These are phyloP conservation scores for Saxispiralis lemnorum DNA, from an alignment of 495 filamentous ascomycete genomes.

Conservation along the genomic window DNA sequence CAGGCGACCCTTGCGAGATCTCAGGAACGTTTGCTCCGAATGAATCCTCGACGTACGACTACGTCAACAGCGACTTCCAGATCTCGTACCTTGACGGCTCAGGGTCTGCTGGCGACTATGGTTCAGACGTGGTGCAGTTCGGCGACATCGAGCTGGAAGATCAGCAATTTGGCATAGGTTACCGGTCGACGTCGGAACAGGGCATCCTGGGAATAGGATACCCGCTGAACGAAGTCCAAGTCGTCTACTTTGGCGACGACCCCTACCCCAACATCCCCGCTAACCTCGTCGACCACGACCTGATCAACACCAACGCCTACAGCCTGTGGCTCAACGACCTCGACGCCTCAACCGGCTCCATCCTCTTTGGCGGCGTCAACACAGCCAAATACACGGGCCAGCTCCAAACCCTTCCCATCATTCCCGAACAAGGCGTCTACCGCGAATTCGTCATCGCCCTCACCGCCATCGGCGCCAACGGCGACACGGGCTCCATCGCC, in stretches of 20 bases:
- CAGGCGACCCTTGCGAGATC: slow-evolving; percentile 16
- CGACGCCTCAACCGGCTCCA: slow-evolving; percentile 47
- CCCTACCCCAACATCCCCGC: slow-evolving; percentile 67
- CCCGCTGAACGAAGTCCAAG: slow-evolving; percentile 59
- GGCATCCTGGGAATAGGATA: slow-evolving; percentile 93
- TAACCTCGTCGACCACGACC: slow-evolving; percentile 47
- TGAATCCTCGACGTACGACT: slow-evolving; percentile 62
- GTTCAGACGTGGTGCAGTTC: slow-evolving; percentile 56
- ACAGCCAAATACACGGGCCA: slow-evolving; percentile 54
- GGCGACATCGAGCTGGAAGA: slow-evolving; percentile 39
- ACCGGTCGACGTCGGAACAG: slow-evolving; percentile 48
- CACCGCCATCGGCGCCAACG: slow-evolving; percentile 40
- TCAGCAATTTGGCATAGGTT: slow-evolving; percentile 80
- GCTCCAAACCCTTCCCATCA: slow-evolving; percentile 59
- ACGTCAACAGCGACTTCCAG: slow-evolving; percentile 62
- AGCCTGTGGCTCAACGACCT: slow-evolving; percentile 80
- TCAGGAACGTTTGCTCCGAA: slow-evolving; percentile 41
- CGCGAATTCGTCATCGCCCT: slow-evolving; percentile 72
- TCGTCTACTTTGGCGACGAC: slow-evolving; percentile 36
- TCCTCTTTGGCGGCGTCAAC: slow-evolving; percentile 87
- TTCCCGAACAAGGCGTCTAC: slow-evolving; percentile 25
- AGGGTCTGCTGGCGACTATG: slow-evolving; percentile 67
- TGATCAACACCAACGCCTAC: slow-evolving; percentile 69
- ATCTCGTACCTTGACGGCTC: slow-evolving; percentile 84
- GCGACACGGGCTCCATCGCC: slow-evolving; percentile 32